Conservation (phyloP, 192 early-diverging fungal species). For the Allomyces macrogynus region DNA sequence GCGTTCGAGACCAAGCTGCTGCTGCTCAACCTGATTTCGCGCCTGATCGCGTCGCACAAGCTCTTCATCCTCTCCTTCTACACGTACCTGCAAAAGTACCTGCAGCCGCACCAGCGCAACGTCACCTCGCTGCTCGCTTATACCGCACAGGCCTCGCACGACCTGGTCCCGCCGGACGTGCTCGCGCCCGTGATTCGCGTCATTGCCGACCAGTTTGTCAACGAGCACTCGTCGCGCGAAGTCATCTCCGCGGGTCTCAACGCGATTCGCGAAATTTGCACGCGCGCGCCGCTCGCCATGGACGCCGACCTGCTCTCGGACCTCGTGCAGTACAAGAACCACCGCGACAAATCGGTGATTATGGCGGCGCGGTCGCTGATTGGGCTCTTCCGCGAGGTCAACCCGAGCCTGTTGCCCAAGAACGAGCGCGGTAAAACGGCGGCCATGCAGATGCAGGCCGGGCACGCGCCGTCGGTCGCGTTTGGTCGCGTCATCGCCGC, state of each 20-base stretch:
- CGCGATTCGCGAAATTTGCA: conserved; percentile 68
- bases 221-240: conserved; percentile 70
- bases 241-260: conserved; percentile 87
- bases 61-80: conserved; percentile 79
- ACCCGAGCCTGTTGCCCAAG: conserved; percentile 79
- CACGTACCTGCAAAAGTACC: conserved; percentile 73
- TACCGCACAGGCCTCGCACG: conserved; percentile 75
- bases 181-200: conserved; percentile 70
- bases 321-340: conserved; percentile 76
- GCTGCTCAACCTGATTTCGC: conserved; percentile 83
- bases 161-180: conserved; percentile 82
- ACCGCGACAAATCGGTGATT: conserved; percentile 84
- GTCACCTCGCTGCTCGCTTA: conserved; percentile 82
- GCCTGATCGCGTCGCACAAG: conserved; percentile 89
- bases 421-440: conserved; percentile 84
- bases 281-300: conserved; percentile 80
- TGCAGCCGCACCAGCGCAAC: conserved; percentile 88
- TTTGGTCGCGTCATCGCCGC: conserved; percentile 54
- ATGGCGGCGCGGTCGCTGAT: conserved; percentile 81
- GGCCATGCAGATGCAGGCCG: conserved; percentile 45
- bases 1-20: conserved; percentile 55
- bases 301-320: conserved; percentile 62
- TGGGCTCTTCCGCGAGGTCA: conserved; percentile 79
- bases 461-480: conserved; percentile 21
- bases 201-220: conserved; percentile 95